Percentiles rank a stretch among this genome's conserved stretches.
These are phyloP conservation scores for Nemophila menziesii DNA, from an alignment of 257 asterid genomes.

Conservation along the genomic window DNA sequence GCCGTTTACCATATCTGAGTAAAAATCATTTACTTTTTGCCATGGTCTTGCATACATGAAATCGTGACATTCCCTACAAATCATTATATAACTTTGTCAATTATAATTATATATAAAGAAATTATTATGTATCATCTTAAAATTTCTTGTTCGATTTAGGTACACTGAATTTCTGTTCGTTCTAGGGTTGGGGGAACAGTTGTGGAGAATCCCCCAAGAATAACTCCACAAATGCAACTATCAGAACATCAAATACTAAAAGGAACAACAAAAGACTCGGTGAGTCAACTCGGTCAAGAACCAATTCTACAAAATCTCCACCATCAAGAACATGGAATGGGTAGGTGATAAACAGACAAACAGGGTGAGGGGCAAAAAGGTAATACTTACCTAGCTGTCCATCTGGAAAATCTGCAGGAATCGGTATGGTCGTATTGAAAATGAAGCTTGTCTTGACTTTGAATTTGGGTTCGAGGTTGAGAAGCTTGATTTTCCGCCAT, in stretches of 20 bases:
- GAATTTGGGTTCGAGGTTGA: not conserved
- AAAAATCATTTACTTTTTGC: constrained; percentile 56
- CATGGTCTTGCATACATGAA: constrained; percentile 75
- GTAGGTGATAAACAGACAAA: not conserved
- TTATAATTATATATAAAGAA: too few species aligned
- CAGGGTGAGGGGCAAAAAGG: constrained; percentile 1
- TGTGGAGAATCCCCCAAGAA: too few species aligned
- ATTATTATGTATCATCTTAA: too few species aligned
- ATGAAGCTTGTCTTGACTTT: constrained; percentile 23
- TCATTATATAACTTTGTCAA: constrained; percentile 1
- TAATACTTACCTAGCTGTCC: constrained; percentile 46
- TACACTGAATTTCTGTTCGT: too few species aligned
- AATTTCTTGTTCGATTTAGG: too few species aligned
- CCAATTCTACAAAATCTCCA: not conserved
- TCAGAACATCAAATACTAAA: not conserved
- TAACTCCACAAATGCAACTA: not conserved
- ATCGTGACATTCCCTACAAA: constrained; percentile 76
- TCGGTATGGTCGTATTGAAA: constrained; percentile 57
- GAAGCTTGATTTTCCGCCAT: constrained; percentile 33
- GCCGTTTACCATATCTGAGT: constrained; percentile 57
- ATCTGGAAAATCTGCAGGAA: constrained; percentile 48
- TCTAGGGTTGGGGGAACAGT: too few species aligned
- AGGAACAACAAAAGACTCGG: not conserved
- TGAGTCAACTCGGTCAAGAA: not conserved
- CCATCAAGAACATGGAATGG: not conserved